Evolutionary conservation across 441 rosid genomes (phyloP).

Genomic region (Adansonia madagascariensis): DNA sequence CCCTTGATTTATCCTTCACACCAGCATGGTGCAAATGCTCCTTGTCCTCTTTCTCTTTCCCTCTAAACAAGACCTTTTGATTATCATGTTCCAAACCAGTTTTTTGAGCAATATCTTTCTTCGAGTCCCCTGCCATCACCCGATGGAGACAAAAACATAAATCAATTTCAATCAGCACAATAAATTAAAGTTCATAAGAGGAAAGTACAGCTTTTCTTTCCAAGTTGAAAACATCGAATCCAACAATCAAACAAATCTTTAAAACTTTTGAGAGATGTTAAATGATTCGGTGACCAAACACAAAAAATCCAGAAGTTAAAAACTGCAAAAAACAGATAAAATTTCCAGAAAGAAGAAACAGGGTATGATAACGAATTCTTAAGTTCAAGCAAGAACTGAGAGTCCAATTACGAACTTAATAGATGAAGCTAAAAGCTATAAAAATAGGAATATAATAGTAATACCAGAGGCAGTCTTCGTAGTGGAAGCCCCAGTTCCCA

Average conservation of each 20-base stretch:
- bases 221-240: background rate
- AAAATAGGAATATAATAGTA: background rate
- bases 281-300: background rate
- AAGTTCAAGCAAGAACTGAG: background rate
- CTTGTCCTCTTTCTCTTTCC: background rate
- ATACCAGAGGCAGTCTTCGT: conserved; percentile 23
- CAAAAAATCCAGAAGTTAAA: background rate
- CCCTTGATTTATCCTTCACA: background rate
- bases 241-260: background rate
- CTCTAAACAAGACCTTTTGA: conserved; percentile 49
- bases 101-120: conserved; percentile 48
- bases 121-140: conserved; percentile 58
- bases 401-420: background rate
- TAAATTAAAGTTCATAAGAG: background rate
- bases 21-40: background rate
- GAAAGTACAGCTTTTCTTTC: background rate
- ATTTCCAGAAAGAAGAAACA: background rate
- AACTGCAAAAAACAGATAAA: background rate
- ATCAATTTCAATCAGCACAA: conserved; percentile 5
- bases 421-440: background rate
- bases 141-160: background rate
- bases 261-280: background rate
- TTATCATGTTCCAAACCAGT: conserved; percentile 48
- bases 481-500: conserved; percentile 23
- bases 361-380: background rate